Evolutionary conservation across 768 basidiomycete species (phyloP), one percentile per base, ranked within the genome.

Genomic region (Holtermanniella nyarrowii): DNA sequence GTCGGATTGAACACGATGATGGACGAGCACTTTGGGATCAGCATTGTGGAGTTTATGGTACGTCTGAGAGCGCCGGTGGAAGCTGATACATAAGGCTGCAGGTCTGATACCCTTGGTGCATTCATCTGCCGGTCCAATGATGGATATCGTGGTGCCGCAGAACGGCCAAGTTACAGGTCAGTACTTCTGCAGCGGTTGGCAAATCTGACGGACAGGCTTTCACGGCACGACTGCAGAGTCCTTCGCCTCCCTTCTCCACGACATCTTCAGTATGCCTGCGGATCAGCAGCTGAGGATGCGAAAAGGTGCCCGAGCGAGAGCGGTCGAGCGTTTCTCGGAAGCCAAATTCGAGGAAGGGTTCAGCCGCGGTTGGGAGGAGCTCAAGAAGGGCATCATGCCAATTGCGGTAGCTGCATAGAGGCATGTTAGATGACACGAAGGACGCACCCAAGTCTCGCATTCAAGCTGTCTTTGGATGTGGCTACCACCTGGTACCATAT

Each of bases 11-110:
- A 87, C 64, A 95, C 93, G 13, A 99, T 99, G 93, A 79, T 89
- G 0, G 90, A 97, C 64, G 93, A 99, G 70, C 93, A 99, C 68
- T 99, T 97, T 56, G 93, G 95, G 2, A 97, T 99, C 69, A 95
- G 90, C 60, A 78, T 99, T 31, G 93, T 99, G 5, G 93, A 99
- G 69, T 93, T 86, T 61, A 93, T 97, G 91, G 91, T 86, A 45
- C 57, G 79, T 69, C 16, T 11, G 11, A 12, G 3, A 7, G 12
- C n/a, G 20, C n/a, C 23, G 21, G 26, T 47, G 2, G n/a, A 41
- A 16, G 25, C 3, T n/a, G 12, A 39, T 41, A 13, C 26, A 50
- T 48, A 56, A 96, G 91, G 91, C 89, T 10, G 89, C 95, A 3
- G 93, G 93, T 0, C 79, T 90, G 14, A 86, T 96, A 13, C 88